Percentiles rank a stretch among this genome's conserved stretches.
Evolutionary conservation across 352 stramenopile genomes (phyloP).

Genomic region (Phytophthora pistaciae): DNA sequence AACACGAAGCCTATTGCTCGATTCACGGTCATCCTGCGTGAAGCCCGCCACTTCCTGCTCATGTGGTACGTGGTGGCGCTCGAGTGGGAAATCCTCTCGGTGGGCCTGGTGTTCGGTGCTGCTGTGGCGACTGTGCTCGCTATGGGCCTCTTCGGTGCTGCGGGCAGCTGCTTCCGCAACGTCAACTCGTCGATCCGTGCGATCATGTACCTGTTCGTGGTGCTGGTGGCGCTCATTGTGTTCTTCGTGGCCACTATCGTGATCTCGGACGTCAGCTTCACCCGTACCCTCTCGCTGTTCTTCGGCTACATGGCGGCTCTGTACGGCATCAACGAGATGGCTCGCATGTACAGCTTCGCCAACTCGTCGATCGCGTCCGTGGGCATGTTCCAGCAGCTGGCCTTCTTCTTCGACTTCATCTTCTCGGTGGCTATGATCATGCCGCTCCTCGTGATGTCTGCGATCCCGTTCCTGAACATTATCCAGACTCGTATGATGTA

Average conservation of each 20-base stretch:
- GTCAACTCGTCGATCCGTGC: constrained; percentile 56
- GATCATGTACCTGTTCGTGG: constrained; percentile 53
- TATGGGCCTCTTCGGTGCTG: constrained; percentile 58
- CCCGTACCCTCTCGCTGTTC: constrained; percentile 68
- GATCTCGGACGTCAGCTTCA: constrained; percentile 46
- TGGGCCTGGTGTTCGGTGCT: constrained; percentile 68
- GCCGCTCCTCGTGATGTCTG: constrained; percentile 81
- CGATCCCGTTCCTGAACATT: constrained; percentile 88
- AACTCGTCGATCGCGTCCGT: constrained; percentile 69
- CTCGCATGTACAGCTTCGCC: constrained; percentile 85
- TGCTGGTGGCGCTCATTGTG: constrained; percentile 45
- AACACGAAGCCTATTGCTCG: constrained; percentile 77
- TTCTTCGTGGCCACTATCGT: constrained; percentile 64
- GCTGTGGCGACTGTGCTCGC: constrained; percentile 63
- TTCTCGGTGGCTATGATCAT: constrained; percentile 81
- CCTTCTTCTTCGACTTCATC: constrained; percentile 90
- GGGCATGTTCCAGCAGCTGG: constrained; percentile 79
- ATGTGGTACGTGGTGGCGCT: constrained; percentile 89
- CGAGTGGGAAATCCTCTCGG: constrained; percentile 58
- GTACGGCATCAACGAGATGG: constrained; percentile 89
- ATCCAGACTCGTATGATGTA: constrained; percentile 93
- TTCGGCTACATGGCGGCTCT: constrained; percentile 81
- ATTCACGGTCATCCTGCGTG: constrained; percentile 78
- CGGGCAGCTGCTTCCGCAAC: constrained; percentile 39
- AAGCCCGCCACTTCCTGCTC: constrained; percentile 83